phyloP scores from a whole-genome alignment of 306 rosid genomes.

The Amphicarpaea edgeworthii region DNA sequence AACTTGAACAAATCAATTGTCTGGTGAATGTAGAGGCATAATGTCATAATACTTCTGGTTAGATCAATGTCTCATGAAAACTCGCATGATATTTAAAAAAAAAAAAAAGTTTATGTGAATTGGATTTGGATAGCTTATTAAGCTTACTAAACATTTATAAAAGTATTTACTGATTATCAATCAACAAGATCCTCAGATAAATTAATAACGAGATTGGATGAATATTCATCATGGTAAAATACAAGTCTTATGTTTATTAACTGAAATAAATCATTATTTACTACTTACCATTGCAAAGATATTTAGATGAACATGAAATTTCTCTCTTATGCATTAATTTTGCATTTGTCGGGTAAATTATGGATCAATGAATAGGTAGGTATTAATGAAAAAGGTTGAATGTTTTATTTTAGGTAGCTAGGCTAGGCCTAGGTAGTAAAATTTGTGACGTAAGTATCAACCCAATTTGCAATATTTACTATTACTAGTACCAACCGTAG shows the following conservation, averaged over 20 bases:
- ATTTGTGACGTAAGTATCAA: slow-evolving; percentile 30
- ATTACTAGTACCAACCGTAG: neutral
- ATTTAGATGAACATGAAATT: too few species aligned
- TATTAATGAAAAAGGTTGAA: slow-evolving; percentile 45
- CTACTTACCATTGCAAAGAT: too few species aligned
- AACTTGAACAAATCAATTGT: neutral
- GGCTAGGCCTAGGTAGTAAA: slow-evolving; percentile 28
- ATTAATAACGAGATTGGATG: too few species aligned
- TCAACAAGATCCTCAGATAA: too few species aligned
- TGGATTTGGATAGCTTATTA: too few species aligned
- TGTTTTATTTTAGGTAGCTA: slow-evolving; percentile 45
- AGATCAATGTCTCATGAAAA: neutral
- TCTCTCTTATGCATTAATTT: too few species aligned
- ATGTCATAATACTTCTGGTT: neutral
- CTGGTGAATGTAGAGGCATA: neutral
- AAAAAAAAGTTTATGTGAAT: too few species aligned
- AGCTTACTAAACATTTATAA: too few species aligned
- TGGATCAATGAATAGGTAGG: slow-evolving; percentile 17
- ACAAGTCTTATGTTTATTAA: too few species aligned
- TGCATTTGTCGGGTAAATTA: slow-evolving; percentile 11
- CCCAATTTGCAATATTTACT: slow-evolving; percentile 30
- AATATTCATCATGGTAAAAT: too few species aligned
- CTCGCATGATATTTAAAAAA: neutral
- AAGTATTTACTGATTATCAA: too few species aligned
- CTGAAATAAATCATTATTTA: too few species aligned